A percentile compares a stretch with the other conserved stretches of the same genome.
Evolutionary conservation across 2,329 filamentous ascomycete genomes (phyloP).

Genomic region (Talaromyces sp.): DNA sequence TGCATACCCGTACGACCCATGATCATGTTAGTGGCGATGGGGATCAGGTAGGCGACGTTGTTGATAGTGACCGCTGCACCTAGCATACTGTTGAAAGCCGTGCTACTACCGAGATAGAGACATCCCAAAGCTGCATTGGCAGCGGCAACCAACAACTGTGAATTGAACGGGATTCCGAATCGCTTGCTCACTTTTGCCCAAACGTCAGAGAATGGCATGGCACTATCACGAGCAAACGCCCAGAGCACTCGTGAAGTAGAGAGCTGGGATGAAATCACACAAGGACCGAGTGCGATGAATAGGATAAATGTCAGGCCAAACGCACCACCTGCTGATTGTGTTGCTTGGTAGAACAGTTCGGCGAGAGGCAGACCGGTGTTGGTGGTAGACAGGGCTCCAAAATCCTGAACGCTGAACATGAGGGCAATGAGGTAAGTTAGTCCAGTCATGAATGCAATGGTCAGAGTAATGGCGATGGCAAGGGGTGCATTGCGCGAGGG

Average conservation of each 20-base stretch:
- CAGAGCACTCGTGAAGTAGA: conserved; percentile 55
- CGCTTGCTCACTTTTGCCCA: conserved; percentile 43
- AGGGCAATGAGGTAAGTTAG: conserved; percentile 51
- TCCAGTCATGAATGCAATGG: conserved; percentile 51
- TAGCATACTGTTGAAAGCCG: conserved; percentile 60
- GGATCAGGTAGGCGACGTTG: conserved; percentile 47
- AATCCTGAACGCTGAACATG: conserved; percentile 53
- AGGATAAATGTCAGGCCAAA: conserved; percentile 49
- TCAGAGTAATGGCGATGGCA: conserved; percentile 42
- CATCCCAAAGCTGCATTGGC: conserved; percentile 57
- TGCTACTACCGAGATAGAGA: conserved; percentile 64
- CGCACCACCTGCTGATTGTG: conserved; percentile 49
- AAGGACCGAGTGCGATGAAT: conserved; percentile 34
- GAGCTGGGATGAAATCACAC: conserved; percentile 34
- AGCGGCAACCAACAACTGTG: conserved; percentile 50
- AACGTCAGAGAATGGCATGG: conserved; percentile 30
- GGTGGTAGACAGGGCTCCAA: conserved; percentile 39
- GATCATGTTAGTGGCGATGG: conserved; percentile 47
- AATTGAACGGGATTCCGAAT: conserved; percentile 52
- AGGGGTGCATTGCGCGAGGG: conserved; percentile 32
- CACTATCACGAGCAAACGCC: conserved; percentile 57
- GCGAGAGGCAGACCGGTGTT: conserved; percentile 58
- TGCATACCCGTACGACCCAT: conserved; percentile 44
- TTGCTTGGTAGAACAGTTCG: conserved; percentile 61
- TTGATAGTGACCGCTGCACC: conserved; percentile 38